phyloP scores from a whole-genome alignment of 2,329 filamentous ascomycete species.

The Pyrenochaeta sp. region DNA sequence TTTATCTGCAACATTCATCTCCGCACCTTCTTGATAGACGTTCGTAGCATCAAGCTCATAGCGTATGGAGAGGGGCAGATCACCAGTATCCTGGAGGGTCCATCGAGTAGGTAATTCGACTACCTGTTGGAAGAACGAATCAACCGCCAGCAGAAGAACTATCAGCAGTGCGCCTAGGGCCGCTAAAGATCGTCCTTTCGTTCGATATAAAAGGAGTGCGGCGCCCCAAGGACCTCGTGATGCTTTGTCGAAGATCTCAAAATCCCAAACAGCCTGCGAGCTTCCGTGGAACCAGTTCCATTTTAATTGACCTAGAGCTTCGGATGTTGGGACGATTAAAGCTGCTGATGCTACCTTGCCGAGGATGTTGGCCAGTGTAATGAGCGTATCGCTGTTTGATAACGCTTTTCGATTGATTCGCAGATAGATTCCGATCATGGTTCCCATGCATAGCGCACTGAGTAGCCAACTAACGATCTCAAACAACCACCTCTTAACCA shows the following conservation, averaged over 20 bases:
- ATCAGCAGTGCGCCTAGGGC: conserved; percentile 11
- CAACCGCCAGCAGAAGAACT: conserved; percentile 17
- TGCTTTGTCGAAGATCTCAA: conserved; percentile 41
- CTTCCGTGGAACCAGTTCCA: conserved; percentile 32
- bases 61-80: conserved; percentile 12
- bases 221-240: conserved; percentile 23
- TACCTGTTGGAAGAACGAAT: conserved; percentile 43
- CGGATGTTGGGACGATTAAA: conserved; percentile 28
- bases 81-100: conserved; percentile 15
- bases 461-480: conserved; percentile 21
- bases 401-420: neutral
- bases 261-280: conserved; percentile 34
- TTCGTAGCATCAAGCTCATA: conserved; percentile 11
- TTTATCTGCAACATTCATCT: neutral
- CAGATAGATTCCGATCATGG: conserved; percentile 10
- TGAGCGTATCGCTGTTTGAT: conserved; percentile 2
- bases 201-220: conserved; percentile 15
- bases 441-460: conserved; percentile 21
- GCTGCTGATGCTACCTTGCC: conserved; percentile 25
- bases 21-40: neutral
- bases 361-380: conserved; percentile 22
- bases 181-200: conserved; percentile 20
- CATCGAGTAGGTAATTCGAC: conserved; percentile 16
- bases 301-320: conserved; percentile 37
- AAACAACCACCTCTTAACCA: no score